Base-by-base conservation (phyloP, 2,329 filamentous ascomycete genomes). In the Cercospora nicotianae region DNA sequence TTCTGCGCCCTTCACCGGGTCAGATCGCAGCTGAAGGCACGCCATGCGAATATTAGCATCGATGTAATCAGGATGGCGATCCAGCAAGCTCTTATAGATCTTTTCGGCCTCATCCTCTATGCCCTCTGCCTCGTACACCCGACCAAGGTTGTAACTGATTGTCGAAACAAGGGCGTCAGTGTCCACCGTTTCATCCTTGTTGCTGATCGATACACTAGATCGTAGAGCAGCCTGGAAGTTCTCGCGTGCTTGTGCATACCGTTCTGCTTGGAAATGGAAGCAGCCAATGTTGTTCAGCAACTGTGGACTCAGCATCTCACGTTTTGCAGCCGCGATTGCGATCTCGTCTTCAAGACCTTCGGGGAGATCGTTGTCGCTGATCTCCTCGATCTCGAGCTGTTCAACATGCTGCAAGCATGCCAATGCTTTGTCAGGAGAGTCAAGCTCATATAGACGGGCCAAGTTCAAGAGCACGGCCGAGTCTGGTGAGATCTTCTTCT, bases 261-360 rank as follows among this genome's bases (percentile, higher is more conserved):
- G 93, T 74, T 96, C 93, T 2, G 89, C 86, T 77, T 97, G 93
- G 73, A 93, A 97, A 73, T 96, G 89, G 81, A 98, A 98, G 79
- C 94, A 97, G 5, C 92, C 95, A 77, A 98, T 96, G 78, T 99
- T 99, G 84, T 98, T 99, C 53, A 99, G 86, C 2, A 98, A 85
- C 76, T 97, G 93, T 3, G 95, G 95, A 1, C 94, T 92, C 1
- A 99, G 83, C 67, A 90, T 85, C 76, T 94, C 91, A 64, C 93
- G 89, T 30, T 96, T 84, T 16, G 85, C 84, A 23, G 65, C 65
- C 42, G 51, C 36, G n/a, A 68, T 23, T 83, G 83, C 63, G 67
- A 68, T 70, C 20, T 70, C 66, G 36, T 74, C 71, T 16, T 78
- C 77, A 30, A 77, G 70, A 18, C 77, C 75, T 39, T 79, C 81